phyloP scores from a whole-genome alignment of 2,329 filamentous ascomycete species.

The Fusarium nodosum region DNA sequence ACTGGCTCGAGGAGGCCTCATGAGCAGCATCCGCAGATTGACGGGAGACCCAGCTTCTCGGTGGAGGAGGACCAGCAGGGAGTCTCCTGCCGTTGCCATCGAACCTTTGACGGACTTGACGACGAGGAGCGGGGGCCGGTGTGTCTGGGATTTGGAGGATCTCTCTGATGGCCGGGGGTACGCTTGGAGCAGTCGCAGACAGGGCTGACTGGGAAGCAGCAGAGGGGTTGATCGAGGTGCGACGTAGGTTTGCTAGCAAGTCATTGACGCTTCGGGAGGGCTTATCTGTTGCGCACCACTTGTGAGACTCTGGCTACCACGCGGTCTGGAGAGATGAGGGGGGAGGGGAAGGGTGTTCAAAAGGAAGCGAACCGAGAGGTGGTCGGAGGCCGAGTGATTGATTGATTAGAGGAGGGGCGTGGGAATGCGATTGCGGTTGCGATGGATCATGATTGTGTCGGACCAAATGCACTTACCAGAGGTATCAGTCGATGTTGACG shows the following conservation, averaged over 20 bases:
- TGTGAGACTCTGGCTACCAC: slow-evolving; percentile 51
- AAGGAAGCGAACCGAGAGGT: slow-evolving; percentile 49
- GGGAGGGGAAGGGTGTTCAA: slow-evolving; percentile 28
- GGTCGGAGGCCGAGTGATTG: slow-evolving; percentile 24
- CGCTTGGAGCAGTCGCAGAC: slow-evolving; percentile 61
- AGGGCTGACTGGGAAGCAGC: slow-evolving; percentile 45
- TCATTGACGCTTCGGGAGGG: slow-evolving; percentile 67
- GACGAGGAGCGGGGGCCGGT: slow-evolving; percentile 64
- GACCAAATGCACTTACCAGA: slow-evolving; percentile 48
- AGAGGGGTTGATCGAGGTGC: slow-evolving; percentile 55
- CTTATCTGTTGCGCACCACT: slow-evolving; percentile 51
- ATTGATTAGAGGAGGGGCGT: slow-evolving; percentile 36
- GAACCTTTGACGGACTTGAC: slow-evolving; percentile 57
- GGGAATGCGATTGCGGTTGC: slow-evolving; percentile 14
- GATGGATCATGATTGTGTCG: slow-evolving; percentile 11
- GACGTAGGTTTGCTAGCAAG: slow-evolving; percentile 69
- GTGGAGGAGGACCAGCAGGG: slow-evolving; percentile 71
- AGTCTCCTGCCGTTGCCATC: slow-evolving; percentile 64
- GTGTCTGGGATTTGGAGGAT: slow-evolving; percentile 72
- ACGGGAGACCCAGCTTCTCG: slow-evolving; percentile 66
- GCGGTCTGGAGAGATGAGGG: slow-evolving; percentile 44
- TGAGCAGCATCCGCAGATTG: slow-evolving; percentile 30
- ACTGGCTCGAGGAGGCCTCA: slow-evolving; percentile 39
- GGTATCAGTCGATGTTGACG: slow-evolving; percentile 43
- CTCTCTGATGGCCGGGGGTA: slow-evolving; percentile 70